Base-by-base conservation (phyloP, 2,329 filamentous ascomycete genomes). In the Hysterium pulicare region DNA sequence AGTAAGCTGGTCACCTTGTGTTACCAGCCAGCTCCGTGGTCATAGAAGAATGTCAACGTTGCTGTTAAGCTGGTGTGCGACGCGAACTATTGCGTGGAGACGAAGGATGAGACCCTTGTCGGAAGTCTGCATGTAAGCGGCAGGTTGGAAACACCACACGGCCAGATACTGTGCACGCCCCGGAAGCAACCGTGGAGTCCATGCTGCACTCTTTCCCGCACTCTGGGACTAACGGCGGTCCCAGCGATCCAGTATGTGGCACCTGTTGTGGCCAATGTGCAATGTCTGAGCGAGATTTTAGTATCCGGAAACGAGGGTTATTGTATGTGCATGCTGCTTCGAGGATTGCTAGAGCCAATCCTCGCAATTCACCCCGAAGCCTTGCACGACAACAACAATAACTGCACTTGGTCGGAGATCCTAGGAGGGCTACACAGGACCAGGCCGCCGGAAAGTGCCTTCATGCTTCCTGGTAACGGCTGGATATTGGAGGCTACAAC, bases 211-310 rank as follows among this genome's bases (percentile, higher is more conserved):
- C n/a, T 49, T 51, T 58, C 61, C 61, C 58, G 53, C 44, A 39
- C 44, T 33, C 54, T 59, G 59, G 62, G 51, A 62, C 57, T 52
- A 66, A 65, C 62, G 61, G 60, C 51, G 48, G 50, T 64, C 57
- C 61, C 62, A 64, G 42, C 61, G 54, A 58, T 54, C 37, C 41
- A 56, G 44, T n/a, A 7, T 54, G 56, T 64, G 62, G 61, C 61
- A 62, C 54, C 54, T 58, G 55, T 45, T 33, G 58, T 64, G 54
- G 36, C 49, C 54, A 47, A 38, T 45, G 24, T 8, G 41, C 38
- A 38, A 48, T 57, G 49, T 54, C 52, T 52, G 50, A 47, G 38
- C 45, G 47, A 26, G 46, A 35, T 38, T 48, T 53, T 40, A 43
- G 40, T 24, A 42, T 48, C 44, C 45, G 40, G 47, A 46, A 45